phyloP scores from a whole-genome alignment of 768 basidiomycete genomes.

The Dioszegia hungarica region DNA sequence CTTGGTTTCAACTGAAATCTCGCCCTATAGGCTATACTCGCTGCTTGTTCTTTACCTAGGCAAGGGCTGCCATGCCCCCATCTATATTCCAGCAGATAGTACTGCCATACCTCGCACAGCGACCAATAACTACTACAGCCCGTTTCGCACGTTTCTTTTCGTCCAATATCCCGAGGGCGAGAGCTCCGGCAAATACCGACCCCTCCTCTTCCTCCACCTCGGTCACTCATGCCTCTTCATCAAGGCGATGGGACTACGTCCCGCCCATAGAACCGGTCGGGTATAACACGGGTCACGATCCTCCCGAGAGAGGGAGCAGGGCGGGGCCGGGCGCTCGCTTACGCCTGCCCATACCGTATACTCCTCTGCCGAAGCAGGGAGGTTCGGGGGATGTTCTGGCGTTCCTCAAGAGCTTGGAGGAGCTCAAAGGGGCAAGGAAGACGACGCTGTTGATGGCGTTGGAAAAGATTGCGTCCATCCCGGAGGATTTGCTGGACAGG shows the following conservation, averaged over 20 bases:
- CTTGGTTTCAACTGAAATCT: background rate
- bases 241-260: background rate
- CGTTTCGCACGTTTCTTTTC: background rate
- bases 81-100: slow-evolving; percentile 25
- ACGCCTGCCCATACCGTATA: too few relatives aligned
- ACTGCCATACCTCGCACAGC: slow-evolving; percentile 20
- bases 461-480: background rate
- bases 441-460: background rate
- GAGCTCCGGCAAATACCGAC: background rate
- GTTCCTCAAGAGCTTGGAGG: background rate
- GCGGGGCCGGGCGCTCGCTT: too few relatives aligned
- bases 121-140: background rate
- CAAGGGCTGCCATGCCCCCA: slow-evolving; percentile 35
- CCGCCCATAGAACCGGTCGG: background rate
- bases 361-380: too few relatives aligned
- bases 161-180: background rate
- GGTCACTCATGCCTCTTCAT: background rate
- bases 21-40: background rate
- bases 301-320: background rate
- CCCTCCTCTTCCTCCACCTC: slow-evolving; percentile 2
- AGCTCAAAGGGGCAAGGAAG: background rate
- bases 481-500: background rate
- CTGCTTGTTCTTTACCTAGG: background rate
- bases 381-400: background rate
- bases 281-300: slow-evolving; percentile 1